Base-by-base conservation (phyloP, 345 rosid species). In the Eucalyptus pauciflora region DNA sequence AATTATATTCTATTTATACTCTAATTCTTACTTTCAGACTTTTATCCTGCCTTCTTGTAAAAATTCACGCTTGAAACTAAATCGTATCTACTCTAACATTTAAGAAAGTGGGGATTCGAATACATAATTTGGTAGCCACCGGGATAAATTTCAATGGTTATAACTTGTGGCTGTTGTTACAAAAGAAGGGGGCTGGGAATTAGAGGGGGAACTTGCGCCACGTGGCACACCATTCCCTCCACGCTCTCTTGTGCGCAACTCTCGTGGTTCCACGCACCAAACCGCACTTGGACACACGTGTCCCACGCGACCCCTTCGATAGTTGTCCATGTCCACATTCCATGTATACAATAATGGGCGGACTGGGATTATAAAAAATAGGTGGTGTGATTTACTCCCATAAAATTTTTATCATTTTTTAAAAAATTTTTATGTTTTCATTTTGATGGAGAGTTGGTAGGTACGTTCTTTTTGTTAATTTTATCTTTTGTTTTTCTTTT, bases 181-280 rank as follows among this genome's bases (percentile, higher is more conserved):
- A 5, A 1, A 18, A 33, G 80, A 37, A 9, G 46, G 14, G 81
- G 2, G 14, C 81, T 37, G 41, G 25, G 11, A 11, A 71, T 71
- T 71, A 25, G 48, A 20, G 48, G 27, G 24, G 5, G 83, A 76
- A 8, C 14, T 76, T 5, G 29, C 48, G 15, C 85, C 86, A 86
- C 88, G 93, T 90, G 91, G 92, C 90, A 90, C 37, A 3, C 79
- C 89, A 43, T 90, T 51, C 64, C 88, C 87, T 87, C 88, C 96
- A 95, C 96, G 94, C 92, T 86, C 48, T 86, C 89, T 76, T 87
- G 90, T 52, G 90, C 50, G 93, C 10, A 87, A 52, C 81, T 18
- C 87, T 85, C 89, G n/a, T 86, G 92, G 85, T 88, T 92, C 92
- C 96, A 93, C 96, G 88, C 49, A 95, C 91, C 48, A n/a, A 24